Evolutionary conservation across 805 yeast genomes (phyloP).

Genomic region (Lipomyces mesembrius): DNA sequence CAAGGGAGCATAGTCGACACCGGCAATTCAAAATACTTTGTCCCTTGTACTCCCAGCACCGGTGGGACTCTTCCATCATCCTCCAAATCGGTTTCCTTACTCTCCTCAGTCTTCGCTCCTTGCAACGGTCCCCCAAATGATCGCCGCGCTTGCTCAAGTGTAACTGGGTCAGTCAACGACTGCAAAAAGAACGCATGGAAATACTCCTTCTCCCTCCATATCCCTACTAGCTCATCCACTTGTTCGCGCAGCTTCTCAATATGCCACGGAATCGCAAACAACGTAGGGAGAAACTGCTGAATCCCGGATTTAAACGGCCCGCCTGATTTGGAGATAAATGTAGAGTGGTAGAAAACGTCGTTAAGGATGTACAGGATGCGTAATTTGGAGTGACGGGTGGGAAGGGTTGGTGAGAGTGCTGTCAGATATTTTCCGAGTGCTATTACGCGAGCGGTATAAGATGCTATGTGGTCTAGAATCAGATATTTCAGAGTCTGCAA

Average conservation of each 20-base stretch:
- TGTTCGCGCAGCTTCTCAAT: not conserved
- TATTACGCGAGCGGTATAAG: conserved; percentile 4
- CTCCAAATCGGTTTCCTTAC: not conserved
- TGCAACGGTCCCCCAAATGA: not conserved
- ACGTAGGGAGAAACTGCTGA: conserved; percentile 16
- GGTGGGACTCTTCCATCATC: conserved; percentile 16
- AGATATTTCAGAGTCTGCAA: conserved; percentile 8
- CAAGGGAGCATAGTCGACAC: conserved; percentile 32
- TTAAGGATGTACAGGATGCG: conserved; percentile 33
- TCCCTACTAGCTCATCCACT: conserved; percentile 22
- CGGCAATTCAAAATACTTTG: conserved; percentile 34
- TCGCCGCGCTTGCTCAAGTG: not conserved
- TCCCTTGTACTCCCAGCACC: conserved; percentile 22
- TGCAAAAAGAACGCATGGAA: conserved; percentile 10
- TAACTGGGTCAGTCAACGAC: conserved; percentile 9
- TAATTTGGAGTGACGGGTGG: conserved; percentile 22
- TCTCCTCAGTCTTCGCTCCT: not conserved
- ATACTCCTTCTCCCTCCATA: conserved; percentile 30
- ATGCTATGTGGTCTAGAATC: conserved; percentile 12
- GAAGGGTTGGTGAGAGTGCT: conserved; percentile 9
- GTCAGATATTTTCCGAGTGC: conserved; percentile 29
- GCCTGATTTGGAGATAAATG: not conserved
- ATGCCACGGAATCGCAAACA: conserved; percentile 27
- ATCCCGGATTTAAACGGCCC: conserved; percentile 12
- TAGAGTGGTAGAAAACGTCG: conserved; percentile 28